phyloP scores from a whole-genome alignment of 495 filamentous ascomycete genomes.

The Hyphodiscus hymeniophilus region DNA sequence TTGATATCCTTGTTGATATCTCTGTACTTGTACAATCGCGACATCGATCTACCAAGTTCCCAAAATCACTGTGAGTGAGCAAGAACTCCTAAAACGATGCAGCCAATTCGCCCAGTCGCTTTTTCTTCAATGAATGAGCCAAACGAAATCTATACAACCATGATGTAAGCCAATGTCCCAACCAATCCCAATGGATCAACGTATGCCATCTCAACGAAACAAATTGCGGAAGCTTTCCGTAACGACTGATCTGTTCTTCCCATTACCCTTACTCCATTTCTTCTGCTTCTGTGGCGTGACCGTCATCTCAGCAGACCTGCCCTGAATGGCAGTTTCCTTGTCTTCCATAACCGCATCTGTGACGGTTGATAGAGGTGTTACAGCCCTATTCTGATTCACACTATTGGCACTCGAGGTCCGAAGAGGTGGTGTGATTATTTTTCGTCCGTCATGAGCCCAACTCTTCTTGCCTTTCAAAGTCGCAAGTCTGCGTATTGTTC shows the following conservation, averaged over 20 bases:
- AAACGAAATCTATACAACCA: too few species aligned
- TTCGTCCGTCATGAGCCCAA: slow-evolving; percentile 16
- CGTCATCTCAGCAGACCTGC: neutral
- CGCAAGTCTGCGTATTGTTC: slow-evolving; percentile 11
- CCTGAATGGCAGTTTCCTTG: slow-evolving; percentile 12
- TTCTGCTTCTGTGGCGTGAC: slow-evolving; percentile 1
- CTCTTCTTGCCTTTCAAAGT: slow-evolving; percentile 13
- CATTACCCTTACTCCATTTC: slow-evolving; percentile 8
- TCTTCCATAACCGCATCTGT: slow-evolving; percentile 9
- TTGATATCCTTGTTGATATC: too few species aligned
- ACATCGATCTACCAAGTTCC: too few species aligned
- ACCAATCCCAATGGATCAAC: too few species aligned
- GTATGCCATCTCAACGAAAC: slow-evolving; percentile 10
- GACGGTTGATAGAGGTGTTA: slow-evolving; percentile 3
- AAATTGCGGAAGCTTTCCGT: slow-evolving; percentile 16
- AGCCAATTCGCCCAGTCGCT: too few species aligned
- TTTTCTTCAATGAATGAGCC: too few species aligned
- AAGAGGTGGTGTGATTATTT: slow-evolving; percentile 21
- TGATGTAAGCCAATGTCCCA: too few species aligned
- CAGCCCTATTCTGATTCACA: slow-evolving; percentile 6
- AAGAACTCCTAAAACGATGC: too few species aligned
- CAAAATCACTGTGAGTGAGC: too few species aligned
- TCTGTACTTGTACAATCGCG: too few species aligned
- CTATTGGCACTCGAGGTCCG: slow-evolving; percentile 22
- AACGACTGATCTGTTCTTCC: slow-evolving; percentile 8